Evolutionary conservation across 208 protist species (phyloP).

Genomic region (Lotmaria passim): DNA sequence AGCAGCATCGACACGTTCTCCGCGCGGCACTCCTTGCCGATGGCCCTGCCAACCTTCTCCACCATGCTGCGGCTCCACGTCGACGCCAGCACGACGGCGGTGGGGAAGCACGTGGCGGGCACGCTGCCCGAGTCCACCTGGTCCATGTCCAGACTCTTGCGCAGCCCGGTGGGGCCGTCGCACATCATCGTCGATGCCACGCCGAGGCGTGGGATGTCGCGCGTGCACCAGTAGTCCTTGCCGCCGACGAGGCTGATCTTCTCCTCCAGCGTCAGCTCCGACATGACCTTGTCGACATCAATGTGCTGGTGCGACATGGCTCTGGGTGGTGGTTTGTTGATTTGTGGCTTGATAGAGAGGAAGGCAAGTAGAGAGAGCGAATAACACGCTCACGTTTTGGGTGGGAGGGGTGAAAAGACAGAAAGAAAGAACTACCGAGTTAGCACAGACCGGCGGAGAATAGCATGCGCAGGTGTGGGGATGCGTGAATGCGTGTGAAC

Average conservation of each 20-base stretch:
- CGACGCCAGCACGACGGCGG: conserved; percentile 14
- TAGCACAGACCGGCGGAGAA: too few species aligned
- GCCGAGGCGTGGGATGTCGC: conserved; percentile 11
- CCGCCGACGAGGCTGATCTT: conserved; percentile 20
- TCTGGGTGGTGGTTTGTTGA: not conserved
- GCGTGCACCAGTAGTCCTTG: conserved; percentile 12
- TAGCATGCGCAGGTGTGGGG: too few species aligned
- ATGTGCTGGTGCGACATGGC: conserved; percentile 15
- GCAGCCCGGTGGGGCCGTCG: conserved; percentile 18
- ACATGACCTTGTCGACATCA: conserved; percentile 12
- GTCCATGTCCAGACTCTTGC: conserved; percentile 1
- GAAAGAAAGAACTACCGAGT: too few species aligned
- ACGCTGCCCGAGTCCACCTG: not conserved
- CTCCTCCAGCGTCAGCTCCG: conserved; percentile 27
- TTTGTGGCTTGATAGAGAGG: too few species aligned
- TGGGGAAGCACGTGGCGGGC: conserved; percentile 29
- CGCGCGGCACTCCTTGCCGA: conserved; percentile 20
- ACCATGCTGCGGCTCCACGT: conserved; percentile 28
- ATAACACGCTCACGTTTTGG: not conserved
- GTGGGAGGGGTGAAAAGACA: too few species aligned
- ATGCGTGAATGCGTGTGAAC: too few species aligned
- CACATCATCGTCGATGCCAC: conserved; percentile 4
- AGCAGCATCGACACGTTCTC: conserved; percentile 20
- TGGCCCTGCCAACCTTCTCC: not conserved
- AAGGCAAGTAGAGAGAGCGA: too few species aligned